phyloP scores from a whole-genome alignment of 208 protist genomes.

The Trypanosoma lewisi region DNA sequence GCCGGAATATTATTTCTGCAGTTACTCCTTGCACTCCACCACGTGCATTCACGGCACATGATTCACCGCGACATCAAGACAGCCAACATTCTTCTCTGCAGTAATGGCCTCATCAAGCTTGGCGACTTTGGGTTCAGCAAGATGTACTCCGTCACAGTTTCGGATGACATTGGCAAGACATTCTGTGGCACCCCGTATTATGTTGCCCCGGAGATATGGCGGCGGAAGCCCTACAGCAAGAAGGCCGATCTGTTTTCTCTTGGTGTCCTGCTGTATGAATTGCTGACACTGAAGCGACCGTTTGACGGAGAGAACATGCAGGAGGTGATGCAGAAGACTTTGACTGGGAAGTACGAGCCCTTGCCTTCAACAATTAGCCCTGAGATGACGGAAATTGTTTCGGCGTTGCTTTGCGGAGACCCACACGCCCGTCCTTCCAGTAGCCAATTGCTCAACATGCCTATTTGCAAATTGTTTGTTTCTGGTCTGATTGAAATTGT shows the following conservation, averaged over 20 bases:
- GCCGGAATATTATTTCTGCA: constrained; percentile 69
- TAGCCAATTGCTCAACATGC: too few relatives aligned
- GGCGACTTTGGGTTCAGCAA: constrained; percentile 41
- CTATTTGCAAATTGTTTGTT: too few relatives aligned
- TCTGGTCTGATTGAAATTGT: too few relatives aligned
- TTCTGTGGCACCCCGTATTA: constrained; percentile 64
- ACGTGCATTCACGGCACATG: constrained; percentile 83
- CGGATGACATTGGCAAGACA: constrained; percentile 22
- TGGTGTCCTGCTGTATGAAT: constrained; percentile 70
- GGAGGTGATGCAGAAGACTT: constrained; percentile 74
- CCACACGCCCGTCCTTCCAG: too few relatives aligned
- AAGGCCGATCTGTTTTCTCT: constrained; percentile 70
- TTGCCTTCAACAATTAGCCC: too few relatives aligned
- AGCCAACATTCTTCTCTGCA: constrained; percentile 30
- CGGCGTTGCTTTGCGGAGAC: too few relatives aligned
- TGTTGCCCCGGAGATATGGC: constrained; percentile 64
- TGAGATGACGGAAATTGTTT: too few relatives aligned
- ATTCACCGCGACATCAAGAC: constrained; percentile 89
- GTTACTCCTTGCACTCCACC: constrained; percentile 47
- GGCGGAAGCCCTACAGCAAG: constrained; percentile 57
- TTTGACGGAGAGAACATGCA: constrained; percentile 80
- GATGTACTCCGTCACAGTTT: constrained; percentile 27
- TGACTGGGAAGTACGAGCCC: constrained; percentile 60
- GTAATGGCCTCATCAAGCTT: constrained; percentile 30
- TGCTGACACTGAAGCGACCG: constrained; percentile 80